Evolutionary conservation across 2,329 filamentous ascomycete species (phyloP).

Genomic region (Colletotrichum magnum): DNA sequence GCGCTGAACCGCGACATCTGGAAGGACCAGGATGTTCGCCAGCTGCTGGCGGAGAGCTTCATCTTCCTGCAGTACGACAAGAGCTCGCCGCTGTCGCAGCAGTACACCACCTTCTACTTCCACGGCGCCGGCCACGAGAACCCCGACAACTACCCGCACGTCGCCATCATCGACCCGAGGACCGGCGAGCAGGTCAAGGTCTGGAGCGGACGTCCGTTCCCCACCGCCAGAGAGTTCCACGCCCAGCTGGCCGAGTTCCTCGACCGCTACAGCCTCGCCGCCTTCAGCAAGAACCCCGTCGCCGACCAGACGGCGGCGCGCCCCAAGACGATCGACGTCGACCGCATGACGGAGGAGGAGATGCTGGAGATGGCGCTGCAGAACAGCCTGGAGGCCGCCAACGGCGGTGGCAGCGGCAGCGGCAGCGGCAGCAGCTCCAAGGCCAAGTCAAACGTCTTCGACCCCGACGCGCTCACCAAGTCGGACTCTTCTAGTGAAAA

Average conservation of each 20-base stretch:
- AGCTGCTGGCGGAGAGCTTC: conserved; percentile 92
- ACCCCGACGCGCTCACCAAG: conserved; percentile 91
- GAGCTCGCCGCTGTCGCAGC: conserved; percentile 81
- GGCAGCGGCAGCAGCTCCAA: conserved; percentile 50
- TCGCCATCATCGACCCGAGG: conserved; percentile 93
- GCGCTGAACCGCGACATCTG: conserved; percentile 94
- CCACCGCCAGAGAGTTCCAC: conserved; percentile 83
- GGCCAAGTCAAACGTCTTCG: conserved; percentile 71
- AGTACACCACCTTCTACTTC: conserved; percentile 95
- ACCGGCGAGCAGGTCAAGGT: conserved; percentile 98
- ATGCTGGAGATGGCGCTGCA: conserved; percentile 95
- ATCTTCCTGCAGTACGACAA: conserved; percentile 96
- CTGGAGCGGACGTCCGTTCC: conserved; percentile 89
- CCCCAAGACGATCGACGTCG: conserved; percentile 79
- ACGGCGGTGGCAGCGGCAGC: conserved; percentile 42
- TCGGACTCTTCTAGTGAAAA: conserved; percentile 66
- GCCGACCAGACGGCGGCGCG: conserved; percentile 81
- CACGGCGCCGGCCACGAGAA: conserved; percentile 78
- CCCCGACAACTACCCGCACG: conserved; percentile 93
- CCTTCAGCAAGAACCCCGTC: conserved; percentile 93
- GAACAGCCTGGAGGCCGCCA: conserved; percentile 80
- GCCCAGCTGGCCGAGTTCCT: conserved; percentile 95
- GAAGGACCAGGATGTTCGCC: conserved; percentile 85
- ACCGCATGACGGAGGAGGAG: conserved; percentile 95
- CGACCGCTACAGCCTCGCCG: conserved; percentile 93